These are phyloP conservation scores for Cercospora brassicicola DNA, from an alignment of 2,329 filamentous ascomycete species.

Conservation along the genomic window DNA sequence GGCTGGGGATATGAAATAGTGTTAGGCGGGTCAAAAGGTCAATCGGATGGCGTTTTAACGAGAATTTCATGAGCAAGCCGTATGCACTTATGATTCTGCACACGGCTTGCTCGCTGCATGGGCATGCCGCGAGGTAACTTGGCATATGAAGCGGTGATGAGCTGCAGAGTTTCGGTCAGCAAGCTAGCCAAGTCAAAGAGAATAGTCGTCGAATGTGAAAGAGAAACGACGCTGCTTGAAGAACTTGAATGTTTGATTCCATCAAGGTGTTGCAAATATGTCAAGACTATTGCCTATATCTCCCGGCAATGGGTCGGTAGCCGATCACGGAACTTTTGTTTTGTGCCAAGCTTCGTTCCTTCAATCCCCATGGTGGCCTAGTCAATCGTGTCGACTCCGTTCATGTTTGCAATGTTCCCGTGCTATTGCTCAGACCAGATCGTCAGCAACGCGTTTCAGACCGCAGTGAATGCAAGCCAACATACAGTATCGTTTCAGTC, in stretches of 20 bases:
- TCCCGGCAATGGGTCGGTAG: background rate
- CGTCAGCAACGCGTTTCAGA: background rate
- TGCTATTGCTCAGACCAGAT: background rate
- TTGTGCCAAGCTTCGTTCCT: background rate
- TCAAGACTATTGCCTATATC: background rate
- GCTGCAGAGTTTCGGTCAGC: conserved; percentile 2
- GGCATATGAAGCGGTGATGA: conserved; percentile 12
- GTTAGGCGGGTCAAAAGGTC: conserved; percentile 7
- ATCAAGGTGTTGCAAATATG: conserved; percentile 2
- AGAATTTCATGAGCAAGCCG: conserved; percentile 11
- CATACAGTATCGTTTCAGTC: background rate
- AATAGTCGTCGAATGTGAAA: background rate
- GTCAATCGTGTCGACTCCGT: background rate
- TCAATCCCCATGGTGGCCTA: background rate
- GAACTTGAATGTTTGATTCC: background rate
- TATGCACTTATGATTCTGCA: background rate
- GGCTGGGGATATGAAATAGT: conserved; percentile 10
- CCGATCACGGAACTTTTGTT: background rate
- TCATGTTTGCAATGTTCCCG: background rate
- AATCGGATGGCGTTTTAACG: conserved; percentile 7
- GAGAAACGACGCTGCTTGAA: conserved; percentile 1
- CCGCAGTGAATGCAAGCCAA: background rate
- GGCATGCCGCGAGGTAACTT: conserved; percentile 12
- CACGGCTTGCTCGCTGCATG: conserved; percentile 6
- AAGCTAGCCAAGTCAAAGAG: conserved; percentile 2